These are phyloP conservation scores for Amanita pseudoporphyria DNA, from an alignment of 768 basidiomycete species.

Conservation along the genomic window DNA sequence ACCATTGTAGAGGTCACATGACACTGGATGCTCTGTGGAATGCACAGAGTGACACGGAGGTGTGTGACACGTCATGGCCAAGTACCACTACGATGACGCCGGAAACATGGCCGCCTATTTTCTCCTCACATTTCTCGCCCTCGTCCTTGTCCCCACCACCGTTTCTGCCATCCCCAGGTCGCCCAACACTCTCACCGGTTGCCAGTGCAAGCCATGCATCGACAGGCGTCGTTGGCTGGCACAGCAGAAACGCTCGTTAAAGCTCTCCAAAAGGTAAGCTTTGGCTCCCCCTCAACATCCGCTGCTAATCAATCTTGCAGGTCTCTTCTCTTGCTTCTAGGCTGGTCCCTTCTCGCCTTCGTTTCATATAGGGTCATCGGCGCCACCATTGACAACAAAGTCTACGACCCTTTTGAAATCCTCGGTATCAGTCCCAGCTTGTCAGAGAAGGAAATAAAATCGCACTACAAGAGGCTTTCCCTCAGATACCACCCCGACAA, in stretches of 20 bases:
- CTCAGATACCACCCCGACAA: slow-evolving; percentile 94
- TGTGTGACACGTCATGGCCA: slow-evolving; percentile 42
- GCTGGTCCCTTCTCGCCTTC: slow-evolving; percentile 67
- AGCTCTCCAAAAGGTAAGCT: too few species aligned
- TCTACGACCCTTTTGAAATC: slow-evolving; percentile 95
- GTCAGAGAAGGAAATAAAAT: slow-evolving; percentile 88
- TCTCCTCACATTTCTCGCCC: slow-evolving; percentile 78
- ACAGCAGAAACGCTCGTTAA: too few species aligned
- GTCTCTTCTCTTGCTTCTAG: slow-evolving; percentile 47
- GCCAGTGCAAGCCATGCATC: slow-evolving; percentile 53
- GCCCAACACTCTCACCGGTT: slow-evolving; percentile 34
- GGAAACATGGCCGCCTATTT: slow-evolving; percentile 89
- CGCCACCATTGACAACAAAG: slow-evolving; percentile 47
- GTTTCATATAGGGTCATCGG: slow-evolving; percentile 57
- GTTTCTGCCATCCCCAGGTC: slow-evolving; percentile 34
- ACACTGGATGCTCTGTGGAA: too few species aligned
- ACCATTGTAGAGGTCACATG: too few species aligned
- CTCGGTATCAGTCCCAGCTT: slow-evolving; percentile 59
- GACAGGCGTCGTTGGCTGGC: slow-evolving; percentile 39
- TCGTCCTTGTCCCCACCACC: slow-evolving; percentile 76
- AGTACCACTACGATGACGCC: slow-evolving; percentile 79
- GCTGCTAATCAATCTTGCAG: too few species aligned
- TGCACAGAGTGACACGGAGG: too few species aligned
- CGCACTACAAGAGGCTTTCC: slow-evolving; percentile 89
- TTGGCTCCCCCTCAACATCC: too few species aligned